Conservation (phyloP, 2,329 filamentous ascomycete species). For the Colletotrichum sp. region DNA sequence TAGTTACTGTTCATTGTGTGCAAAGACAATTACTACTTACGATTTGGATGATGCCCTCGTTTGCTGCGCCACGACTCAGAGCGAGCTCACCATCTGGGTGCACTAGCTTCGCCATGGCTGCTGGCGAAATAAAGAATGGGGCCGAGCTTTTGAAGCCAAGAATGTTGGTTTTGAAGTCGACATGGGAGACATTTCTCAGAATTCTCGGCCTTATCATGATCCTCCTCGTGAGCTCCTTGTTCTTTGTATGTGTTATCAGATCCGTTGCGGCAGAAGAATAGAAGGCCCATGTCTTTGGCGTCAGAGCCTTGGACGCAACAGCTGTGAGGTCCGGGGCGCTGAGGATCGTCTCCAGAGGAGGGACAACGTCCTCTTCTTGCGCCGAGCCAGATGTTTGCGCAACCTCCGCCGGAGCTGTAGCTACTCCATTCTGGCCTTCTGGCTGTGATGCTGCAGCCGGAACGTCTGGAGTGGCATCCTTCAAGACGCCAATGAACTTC, state of each 20-base stretch:
- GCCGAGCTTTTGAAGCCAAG: slow-evolving; percentile 56
- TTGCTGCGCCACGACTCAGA: slow-evolving; percentile 35
- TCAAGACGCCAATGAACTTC: slow-evolving; percentile 31
- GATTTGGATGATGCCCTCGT: slow-evolving; percentile 53
- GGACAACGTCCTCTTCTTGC: slow-evolving; percentile 51
- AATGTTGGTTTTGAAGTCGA: slow-evolving; percentile 60
- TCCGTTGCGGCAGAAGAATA: slow-evolving; percentile 87
- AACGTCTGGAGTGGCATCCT: slow-evolving; percentile 32
- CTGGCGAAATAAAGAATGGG: slow-evolving; percentile 68
- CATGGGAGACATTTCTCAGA: slow-evolving; percentile 76
- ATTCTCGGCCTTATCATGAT: slow-evolving; percentile 76
- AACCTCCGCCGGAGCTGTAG: neutral
- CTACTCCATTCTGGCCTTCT: slow-evolving; percentile 43
- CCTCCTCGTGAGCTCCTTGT: slow-evolving; percentile 70
- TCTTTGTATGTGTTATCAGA: slow-evolving; percentile 75
- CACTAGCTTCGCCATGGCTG: slow-evolving; percentile 67
- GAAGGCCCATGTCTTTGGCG: slow-evolving; percentile 55
- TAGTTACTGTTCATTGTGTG: fast-evolving
- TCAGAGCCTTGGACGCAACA: slow-evolving; percentile 33
- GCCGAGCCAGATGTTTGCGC: slow-evolving; percentile 26
- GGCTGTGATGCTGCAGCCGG: slow-evolving; percentile 45
- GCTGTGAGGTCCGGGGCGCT: slow-evolving; percentile 41
- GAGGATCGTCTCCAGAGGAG: slow-evolving; percentile 34
- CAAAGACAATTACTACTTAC: slow-evolving; percentile 28
- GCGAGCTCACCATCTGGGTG: slow-evolving; percentile 63